Conservation (phyloP, 805 yeast genomes). For the Candida ipomoeae region DNA sequence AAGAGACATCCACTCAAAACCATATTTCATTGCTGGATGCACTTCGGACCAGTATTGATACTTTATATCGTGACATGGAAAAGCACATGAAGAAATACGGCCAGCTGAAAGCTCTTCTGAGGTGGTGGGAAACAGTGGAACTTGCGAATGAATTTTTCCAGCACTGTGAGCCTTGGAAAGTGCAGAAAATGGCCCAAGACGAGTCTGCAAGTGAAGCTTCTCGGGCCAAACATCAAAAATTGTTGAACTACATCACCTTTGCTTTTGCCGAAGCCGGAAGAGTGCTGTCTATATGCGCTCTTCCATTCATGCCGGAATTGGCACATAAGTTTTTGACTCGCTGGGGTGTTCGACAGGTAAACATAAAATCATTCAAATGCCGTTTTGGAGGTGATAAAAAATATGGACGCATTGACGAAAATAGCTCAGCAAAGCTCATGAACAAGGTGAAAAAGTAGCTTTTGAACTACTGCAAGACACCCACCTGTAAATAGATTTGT, state of each 20-base stretch:
- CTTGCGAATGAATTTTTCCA: slow-evolving; percentile 67
- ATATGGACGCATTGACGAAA: slow-evolving; percentile 9
- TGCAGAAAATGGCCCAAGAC: slow-evolving; percentile 24
- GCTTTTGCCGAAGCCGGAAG: slow-evolving; percentile 69
- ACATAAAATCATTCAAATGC: slow-evolving; percentile 44
- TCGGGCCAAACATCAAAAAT: slow-evolving; percentile 9
- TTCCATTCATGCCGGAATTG: slow-evolving; percentile 70
- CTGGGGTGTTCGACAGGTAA: slow-evolving; percentile 44
- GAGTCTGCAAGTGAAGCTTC: slow-evolving; percentile 17
- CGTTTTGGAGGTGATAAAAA: slow-evolving; percentile 51
- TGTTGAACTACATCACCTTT: slow-evolving; percentile 52
- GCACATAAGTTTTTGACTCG: slow-evolving; percentile 55
- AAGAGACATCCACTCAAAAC: not conserved
- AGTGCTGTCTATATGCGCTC: slow-evolving; percentile 58
- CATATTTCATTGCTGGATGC: slow-evolving; percentile 6
- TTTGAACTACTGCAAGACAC: not conserved
- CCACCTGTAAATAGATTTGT: not conserved
- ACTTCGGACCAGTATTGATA: slow-evolving; percentile 7
- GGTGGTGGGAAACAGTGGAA: slow-evolving; percentile 57
- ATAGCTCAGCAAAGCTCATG: slow-evolving; percentile 11
- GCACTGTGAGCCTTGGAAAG: slow-evolving; percentile 70
- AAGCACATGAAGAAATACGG: slow-evolving; percentile 43
- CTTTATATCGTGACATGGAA: slow-evolving; percentile 32
- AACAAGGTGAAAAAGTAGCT: slow-evolving; percentile 9
- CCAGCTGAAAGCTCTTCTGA: slow-evolving; percentile 51